phyloP scores from a whole-genome alignment of 73 alveolate genomes.

The Urostyla sp. region DNA sequence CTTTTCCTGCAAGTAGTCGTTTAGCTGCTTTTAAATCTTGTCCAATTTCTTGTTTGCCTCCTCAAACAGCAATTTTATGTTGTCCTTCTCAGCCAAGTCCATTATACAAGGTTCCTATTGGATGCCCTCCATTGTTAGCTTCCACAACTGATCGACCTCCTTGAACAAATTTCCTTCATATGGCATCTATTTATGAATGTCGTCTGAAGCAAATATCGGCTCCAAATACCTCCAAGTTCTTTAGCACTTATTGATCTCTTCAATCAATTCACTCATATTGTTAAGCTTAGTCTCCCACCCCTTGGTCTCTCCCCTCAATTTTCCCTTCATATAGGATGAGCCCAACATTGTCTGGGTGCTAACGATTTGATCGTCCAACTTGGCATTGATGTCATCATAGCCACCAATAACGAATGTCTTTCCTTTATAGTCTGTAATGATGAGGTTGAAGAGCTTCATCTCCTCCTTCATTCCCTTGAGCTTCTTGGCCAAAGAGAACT shows the following conservation, averaged over 20 bases:
- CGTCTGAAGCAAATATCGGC: conserved; percentile 99
- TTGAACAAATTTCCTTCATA: conserved; percentile 88
- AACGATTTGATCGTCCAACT: conserved; percentile 86
- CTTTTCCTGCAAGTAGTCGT: conserved; percentile 98
- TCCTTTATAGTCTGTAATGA: conserved; percentile 76
- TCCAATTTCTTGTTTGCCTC: conserved; percentile 96
- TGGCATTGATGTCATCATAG: conserved; percentile 81
- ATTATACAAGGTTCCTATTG: conserved; percentile 74
- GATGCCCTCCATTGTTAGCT: conserved; percentile 84
- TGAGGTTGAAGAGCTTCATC: conserved; percentile 75
- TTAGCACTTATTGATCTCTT: conserved; percentile 92
- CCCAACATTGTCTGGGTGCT: conserved; percentile 84
- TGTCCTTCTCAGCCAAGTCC: conserved; percentile 89
- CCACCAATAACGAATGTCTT: conserved; percentile 83
- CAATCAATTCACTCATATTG: conserved; percentile 81
- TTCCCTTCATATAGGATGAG: conserved; percentile 78
- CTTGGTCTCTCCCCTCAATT: conserved; percentile 53
- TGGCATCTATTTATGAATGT: conserved; percentile 95
- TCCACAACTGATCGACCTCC: conserved; percentile 96
- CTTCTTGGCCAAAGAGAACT: conserved; percentile 77
- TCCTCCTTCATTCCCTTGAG: conserved; percentile 83
- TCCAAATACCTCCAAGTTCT: conserved; percentile 99
- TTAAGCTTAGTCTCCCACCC: conserved; percentile 71
- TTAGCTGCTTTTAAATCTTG: conserved; percentile 94
- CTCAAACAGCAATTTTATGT: conserved; percentile 79